Base-by-base conservation (phyloP, 139 green algal species). In the Closterium sp. region DNA sequence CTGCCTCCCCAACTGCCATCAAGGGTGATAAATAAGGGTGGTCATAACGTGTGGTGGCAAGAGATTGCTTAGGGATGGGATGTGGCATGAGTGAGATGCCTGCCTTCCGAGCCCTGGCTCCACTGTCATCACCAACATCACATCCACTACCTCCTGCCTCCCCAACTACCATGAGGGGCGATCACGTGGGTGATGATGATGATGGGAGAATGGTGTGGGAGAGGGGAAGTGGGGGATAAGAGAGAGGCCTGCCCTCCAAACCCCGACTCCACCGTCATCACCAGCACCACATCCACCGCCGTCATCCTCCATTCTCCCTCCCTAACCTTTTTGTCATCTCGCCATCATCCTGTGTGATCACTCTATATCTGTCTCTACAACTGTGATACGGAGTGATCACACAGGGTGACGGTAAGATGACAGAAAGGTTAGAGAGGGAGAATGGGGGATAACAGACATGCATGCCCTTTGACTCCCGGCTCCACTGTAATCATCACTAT, bases 21-120 rank as follows among this genome's bases (percentile, higher is more conserved):
- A 13, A 62, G 62, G 19, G 62, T 5, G 7, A n/a, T n/a, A n/a
- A n/a, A n/a, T n/a, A n/a, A n/a, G 62, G 62, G 62, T 79, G 62
- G 62, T 50, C 38, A 27, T 79, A n/a, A n/a, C n/a, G n/a, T n/a
- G n/a, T n/a, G n/a, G n/a, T n/a, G n/a, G n/a, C n/a, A n/a, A n/a
- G n/a, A n/a, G n/a, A n/a, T n/a, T n/a, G n/a, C n/a, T n/a, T n/a
- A n/a, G n/a, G n/a, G n/a, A n/a, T n/a, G 32, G 32, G 3, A 38
- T 3, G 2, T 7, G 3, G 2, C 32, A 38, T 38, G 32, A 38
- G 32, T 38, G 32, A 38, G 32, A 2, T 1, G 45, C 11, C 94
- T 99, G 97, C 1, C 97, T 97, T 7, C 97, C 97, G 95, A 98
- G 99, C 7, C 97, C 97, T 24, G 97, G 96, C 87, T 96, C 91